Conservation (phyloP, 805 yeast genomes). For the Kluyveromyces nonfermentans region DNA sequence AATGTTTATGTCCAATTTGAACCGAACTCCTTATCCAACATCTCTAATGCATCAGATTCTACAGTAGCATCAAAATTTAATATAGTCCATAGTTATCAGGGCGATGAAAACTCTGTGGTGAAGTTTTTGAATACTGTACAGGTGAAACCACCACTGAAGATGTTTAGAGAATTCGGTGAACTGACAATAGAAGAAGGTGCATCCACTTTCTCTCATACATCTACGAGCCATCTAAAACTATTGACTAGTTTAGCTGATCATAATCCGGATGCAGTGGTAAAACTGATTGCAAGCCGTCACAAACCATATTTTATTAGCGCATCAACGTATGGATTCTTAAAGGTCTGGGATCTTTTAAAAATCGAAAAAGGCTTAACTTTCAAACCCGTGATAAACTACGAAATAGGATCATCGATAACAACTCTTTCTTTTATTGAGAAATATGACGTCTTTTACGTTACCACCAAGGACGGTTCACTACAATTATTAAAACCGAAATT, state of each 20-base stretch:
- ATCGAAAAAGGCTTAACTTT: conserved; percentile 54
- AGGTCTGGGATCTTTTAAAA: conserved; percentile 67
- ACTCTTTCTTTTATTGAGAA: conserved; percentile 42
- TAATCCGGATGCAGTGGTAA: conserved; percentile 40
- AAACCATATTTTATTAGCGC: conserved; percentile 65
- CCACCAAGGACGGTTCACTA: conserved; percentile 31
- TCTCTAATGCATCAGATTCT: conserved; percentile 19
- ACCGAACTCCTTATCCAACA: conserved; percentile 11
- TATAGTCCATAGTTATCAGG: conserved; percentile 53
- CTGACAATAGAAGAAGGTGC: conserved; percentile 11
- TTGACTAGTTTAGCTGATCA: conserved; percentile 60
- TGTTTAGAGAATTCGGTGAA: conserved; percentile 61
- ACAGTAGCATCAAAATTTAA: conserved; percentile 14
- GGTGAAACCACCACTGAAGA: conserved; percentile 48
- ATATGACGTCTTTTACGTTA: conserved; percentile 50
- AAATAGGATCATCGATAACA: conserved; percentile 42
- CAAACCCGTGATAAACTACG: conserved; percentile 37
- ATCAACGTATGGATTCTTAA: conserved; percentile 62
- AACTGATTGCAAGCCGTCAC: conserved; percentile 51
- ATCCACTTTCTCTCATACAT: background rate
- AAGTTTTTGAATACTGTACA: conserved; percentile 44
- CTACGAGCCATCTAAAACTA: conserved; percentile 35
- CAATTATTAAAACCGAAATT: conserved; percentile 32
- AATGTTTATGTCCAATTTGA: conserved; percentile 39
- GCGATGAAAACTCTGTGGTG: conserved; percentile 53